Evolutionary conservation across 495 filamentous ascomycete species (phyloP), one percentile per base, ranked within the genome.

Genomic region (Apodospora peruviana): DNA sequence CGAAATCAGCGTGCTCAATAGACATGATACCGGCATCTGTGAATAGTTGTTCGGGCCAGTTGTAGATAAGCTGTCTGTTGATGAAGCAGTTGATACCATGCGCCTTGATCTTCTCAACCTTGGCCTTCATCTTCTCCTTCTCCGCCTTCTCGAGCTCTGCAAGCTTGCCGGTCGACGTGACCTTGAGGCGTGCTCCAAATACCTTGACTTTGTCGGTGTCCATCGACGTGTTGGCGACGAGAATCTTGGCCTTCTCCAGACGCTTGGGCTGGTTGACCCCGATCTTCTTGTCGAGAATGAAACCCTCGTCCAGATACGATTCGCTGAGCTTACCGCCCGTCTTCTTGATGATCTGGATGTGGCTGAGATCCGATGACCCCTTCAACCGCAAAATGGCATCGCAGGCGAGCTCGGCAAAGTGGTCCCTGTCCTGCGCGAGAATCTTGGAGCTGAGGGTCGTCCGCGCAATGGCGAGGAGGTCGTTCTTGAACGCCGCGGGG

Each of bases 151-250:
- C 93, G 41, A 98, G 79, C 55, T 98, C 94, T 12, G 93, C 93
- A 22, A 98, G 76, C 78, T 97, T 96, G 50, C 89, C 86, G 9
- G 93, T 98, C 25, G 88, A 90, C 57, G 89, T 88, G 19, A 91
- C 93, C 78, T 96, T 95, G 58, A 97, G 87, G 20, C 90, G 83
- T 17, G 93, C 93, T 48, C 93, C 93, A 64, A 97, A 98, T 58
- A 98, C 96, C 80, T 98, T 98, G 72, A 98, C 87, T 78, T 98
- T 98, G 71, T 98, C 93, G 21, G 93, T 97, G 67, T 98, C 93
- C 93, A 98, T 98, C 5, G 91, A 85, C 10, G 93, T 98, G 70
- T 98, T 98, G 47, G 93, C 93, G 21, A 97, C 86, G 16, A 98
- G 70, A 51, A 98, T 97, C 77, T 96, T 97, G 43, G 90, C 93